A percentile compares a stretch with the other conserved stretches of the same genome.
These are phyloP conservation scores for Podospora didyma DNA, from an alignment of 495 filamentous ascomycete genomes.

Conservation along the genomic window DNA sequence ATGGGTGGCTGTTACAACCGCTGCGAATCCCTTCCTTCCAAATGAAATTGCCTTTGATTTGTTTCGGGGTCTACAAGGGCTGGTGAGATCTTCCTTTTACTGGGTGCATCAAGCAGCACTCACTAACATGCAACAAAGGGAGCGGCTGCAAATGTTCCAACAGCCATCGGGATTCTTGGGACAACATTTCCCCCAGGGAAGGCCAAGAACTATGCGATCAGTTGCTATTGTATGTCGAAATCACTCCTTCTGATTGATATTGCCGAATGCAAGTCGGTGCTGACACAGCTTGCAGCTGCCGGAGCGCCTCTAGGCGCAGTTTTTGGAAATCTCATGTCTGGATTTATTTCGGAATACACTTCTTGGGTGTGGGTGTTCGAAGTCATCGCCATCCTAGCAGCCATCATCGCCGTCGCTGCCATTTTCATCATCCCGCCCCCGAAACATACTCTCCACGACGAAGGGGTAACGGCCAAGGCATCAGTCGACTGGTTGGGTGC, in stretches of 20 bases:
- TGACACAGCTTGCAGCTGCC: constrained; percentile 27
- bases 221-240: constrained; percentile 34
- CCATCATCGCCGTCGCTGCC: constrained; percentile 54
- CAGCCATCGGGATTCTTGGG: constrained; percentile 60
- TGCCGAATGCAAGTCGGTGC: not conserved
- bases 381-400: constrained; percentile 59
- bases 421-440: constrained; percentile 63
- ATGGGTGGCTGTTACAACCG: constrained; percentile 57
- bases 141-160: constrained; percentile 61
- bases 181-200: constrained; percentile 57
- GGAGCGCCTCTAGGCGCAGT: constrained; percentile 57
- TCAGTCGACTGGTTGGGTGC: constrained; percentile 65
- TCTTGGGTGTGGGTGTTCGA: constrained; percentile 65
- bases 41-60: constrained; percentile 66
- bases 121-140: constrained; percentile 40
- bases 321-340: constrained; percentile 51
- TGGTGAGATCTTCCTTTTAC: constrained; percentile 41
- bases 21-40: constrained; percentile 61
- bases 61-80: constrained; percentile 66
- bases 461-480: constrained; percentile 20
- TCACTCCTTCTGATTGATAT: not conserved
- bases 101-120: not conserved
- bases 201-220: constrained; percentile 62
- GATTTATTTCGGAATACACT: constrained; percentile 51
- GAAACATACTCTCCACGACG: constrained; percentile 25